Evolutionary conservation across 345 rosid species (phyloP).

Genomic region (Cardiospermum halicacabum): DNA sequence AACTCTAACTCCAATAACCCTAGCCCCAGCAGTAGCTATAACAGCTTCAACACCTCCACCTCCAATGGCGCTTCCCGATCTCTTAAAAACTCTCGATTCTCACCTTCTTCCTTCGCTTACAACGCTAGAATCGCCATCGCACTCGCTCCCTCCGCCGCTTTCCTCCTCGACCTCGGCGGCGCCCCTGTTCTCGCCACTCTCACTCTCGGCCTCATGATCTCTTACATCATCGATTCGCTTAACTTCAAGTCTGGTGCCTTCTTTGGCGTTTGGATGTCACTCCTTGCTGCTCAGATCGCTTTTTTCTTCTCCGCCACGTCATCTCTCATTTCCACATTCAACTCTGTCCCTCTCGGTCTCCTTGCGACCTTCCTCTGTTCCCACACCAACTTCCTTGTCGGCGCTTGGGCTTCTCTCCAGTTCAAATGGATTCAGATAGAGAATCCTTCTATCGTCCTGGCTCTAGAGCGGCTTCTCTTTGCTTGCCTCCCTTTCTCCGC

Average conservation of each 20-base stretch:
- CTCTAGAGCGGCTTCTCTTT: slow-evolving; percentile 84
- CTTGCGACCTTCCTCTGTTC: slow-evolving; percentile 78
- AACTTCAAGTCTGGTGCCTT: slow-evolving; percentile 76
- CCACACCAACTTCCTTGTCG: slow-evolving; percentile 68
- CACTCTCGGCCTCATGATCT: slow-evolving; percentile 76
- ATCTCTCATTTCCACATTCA: slow-evolving; percentile 53
- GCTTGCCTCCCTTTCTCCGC: slow-evolving; percentile 80
- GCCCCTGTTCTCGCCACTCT: slow-evolving; percentile 69
- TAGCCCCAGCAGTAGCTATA: slow-evolving; percentile 29
- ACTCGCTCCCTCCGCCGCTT: slow-evolving; percentile 76
- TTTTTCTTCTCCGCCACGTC: slow-evolving; percentile 84
- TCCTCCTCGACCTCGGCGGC: slow-evolving; percentile 98
- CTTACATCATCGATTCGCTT: slow-evolving; percentile 92
- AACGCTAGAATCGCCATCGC: slow-evolving; percentile 74
- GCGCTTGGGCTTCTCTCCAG: slow-evolving; percentile 94
- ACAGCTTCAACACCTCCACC: slow-evolving; percentile 15
- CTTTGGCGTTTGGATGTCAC: slow-evolving; percentile 83
- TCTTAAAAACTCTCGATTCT: slow-evolving; percentile 52
- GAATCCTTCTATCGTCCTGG: slow-evolving; percentile 78
- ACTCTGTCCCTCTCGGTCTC: slow-evolving; percentile 54
- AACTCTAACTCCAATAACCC: slow-evolving; percentile 30
- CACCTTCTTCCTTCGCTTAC: slow-evolving; percentile 78
- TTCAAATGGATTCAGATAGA: slow-evolving; percentile 96
- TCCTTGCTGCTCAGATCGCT: slow-evolving; percentile 81
- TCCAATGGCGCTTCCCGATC: slow-evolving; percentile 35